Evolutionary conservation across 108 stramenopile genomes (phyloP).

Genomic region (Nitzschia inconspicua): DNA sequence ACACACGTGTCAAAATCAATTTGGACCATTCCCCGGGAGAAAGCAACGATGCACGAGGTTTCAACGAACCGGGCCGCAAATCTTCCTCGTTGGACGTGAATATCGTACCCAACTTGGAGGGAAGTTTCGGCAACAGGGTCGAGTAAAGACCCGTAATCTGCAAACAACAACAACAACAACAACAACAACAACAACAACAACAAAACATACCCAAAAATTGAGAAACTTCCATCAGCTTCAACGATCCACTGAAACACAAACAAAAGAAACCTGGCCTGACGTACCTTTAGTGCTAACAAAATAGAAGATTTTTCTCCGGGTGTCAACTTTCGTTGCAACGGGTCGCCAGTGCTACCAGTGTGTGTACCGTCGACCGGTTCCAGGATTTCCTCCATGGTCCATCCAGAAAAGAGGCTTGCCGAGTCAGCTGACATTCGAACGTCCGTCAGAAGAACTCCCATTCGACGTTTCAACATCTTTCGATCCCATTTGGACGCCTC

Average conservation of each 20-base stretch:
- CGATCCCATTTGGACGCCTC: constrained; percentile 78
- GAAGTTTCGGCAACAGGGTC: constrained; percentile 54
- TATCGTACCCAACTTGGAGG: constrained; percentile 72
- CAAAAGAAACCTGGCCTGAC: neutral
- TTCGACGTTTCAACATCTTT: constrained; percentile 51
- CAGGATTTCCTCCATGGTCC: constrained; percentile 79
- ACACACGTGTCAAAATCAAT: constrained; percentile 62
- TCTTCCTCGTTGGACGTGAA: constrained; percentile 82
- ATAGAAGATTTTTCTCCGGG: constrained; percentile 58
- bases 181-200: neutral
- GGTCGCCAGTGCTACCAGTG: neutral
- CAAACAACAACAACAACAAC: neutral
- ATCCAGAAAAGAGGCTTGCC: constrained; percentile 61
- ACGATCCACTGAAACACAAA: neutral
- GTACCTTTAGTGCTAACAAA: constrained; percentile 61
- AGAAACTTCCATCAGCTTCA: no score
- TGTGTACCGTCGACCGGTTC: constrained; percentile 58
- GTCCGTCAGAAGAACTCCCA: constrained; percentile 75
- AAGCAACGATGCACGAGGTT: constrained; percentile 50
- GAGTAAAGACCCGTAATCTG: constrained; percentile 73
- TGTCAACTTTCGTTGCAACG: constrained; percentile 14
- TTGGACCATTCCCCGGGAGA: constrained; percentile 88
- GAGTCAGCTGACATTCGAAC: constrained; percentile 60
- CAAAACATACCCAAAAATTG: no score
- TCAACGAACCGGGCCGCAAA: constrained; percentile 52